These are phyloP conservation scores for Pinus taeda DNA, from an alignment of 75 land plant species.

Conservation along the genomic window DNA sequence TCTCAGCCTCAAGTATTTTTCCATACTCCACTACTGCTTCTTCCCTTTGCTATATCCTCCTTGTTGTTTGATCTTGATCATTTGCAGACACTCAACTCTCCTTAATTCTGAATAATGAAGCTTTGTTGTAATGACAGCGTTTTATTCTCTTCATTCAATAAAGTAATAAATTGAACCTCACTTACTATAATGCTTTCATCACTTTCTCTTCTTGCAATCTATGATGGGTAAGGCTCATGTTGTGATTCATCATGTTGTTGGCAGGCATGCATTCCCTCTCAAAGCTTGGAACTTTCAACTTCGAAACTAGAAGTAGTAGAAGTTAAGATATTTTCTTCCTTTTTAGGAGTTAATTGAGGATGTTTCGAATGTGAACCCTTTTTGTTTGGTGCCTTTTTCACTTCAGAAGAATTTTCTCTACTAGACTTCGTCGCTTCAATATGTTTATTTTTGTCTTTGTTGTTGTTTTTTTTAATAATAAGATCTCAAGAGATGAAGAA, in stretches of 20 bases:
- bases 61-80: slow-evolving; percentile 84
- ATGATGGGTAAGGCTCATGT: slow-evolving; percentile 90
- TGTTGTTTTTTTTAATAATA: too few relatives aligned
- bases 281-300: too few relatives aligned
- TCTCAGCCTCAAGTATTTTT: slow-evolving; percentile 83
- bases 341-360: too few relatives aligned
- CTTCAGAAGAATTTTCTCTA: too few relatives aligned
- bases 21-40: slow-evolving; percentile 92
- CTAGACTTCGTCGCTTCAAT: too few relatives aligned
- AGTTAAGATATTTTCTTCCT: too few relatives aligned
- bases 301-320: too few relatives aligned
- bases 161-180: slow-evolving; percentile 95
- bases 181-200: slow-evolving; percentile 95
- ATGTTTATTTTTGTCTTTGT: too few relatives aligned
- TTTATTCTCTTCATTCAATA: slow-evolving; percentile 90
- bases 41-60: slow-evolving; percentile 88
- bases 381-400: too few relatives aligned
- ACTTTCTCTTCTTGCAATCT: slow-evolving; percentile 90
- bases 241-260: slow-evolving; percentile 88
- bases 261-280: too few relatives aligned
- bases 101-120: slow-evolving; percentile 90
- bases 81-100: slow-evolving; percentile 89
- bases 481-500: too few relatives aligned
- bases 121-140: slow-evolving; percentile 77
- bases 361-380: too few relatives aligned